Evolutionary conservation across 2,329 filamentous ascomycete genomes (phyloP).

Genomic region (Fonsecaea nubica): DNA sequence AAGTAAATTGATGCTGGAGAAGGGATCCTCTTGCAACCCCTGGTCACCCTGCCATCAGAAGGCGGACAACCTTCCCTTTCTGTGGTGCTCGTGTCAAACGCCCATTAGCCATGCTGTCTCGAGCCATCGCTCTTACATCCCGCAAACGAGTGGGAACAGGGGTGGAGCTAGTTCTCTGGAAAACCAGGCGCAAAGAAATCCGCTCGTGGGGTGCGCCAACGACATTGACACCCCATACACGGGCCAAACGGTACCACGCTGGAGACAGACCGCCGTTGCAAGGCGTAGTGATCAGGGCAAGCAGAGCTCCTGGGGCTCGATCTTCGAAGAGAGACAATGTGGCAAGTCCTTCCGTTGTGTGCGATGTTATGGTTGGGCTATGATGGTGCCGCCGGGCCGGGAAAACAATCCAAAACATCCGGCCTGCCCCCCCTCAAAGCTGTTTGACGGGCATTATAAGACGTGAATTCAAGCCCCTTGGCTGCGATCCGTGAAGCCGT

Average conservation of each 20-base stretch:
- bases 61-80: constrained; percentile 4
- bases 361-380: constrained; percentile 3
- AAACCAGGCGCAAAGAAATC: constrained; percentile 12
- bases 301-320: background rate
- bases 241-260: background rate
- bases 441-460: background rate
- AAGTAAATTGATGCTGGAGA: constrained; percentile 1
- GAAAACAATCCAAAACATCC: constrained; percentile 9
- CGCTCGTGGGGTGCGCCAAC: constrained; percentile 7
- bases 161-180: constrained; percentile 9
- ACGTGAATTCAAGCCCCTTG: background rate
- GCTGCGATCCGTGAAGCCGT: constrained; percentile 6
- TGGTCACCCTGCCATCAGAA: constrained; percentile 14
- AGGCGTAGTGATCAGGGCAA: background rate
- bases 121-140: constrained; percentile 18
- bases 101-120: constrained; percentile 28
- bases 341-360: background rate
- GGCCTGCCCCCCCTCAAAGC: constrained; percentile 1
- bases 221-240: constrained; percentile 11
- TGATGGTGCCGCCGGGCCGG: constrained; percentile 2
- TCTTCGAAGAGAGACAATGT: background rate
- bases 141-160: constrained; percentile 9
- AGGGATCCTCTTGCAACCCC: background rate
- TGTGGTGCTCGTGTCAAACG: constrained; percentile 20
- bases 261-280: background rate